Percentiles rank a stretch among this genome's conserved stretches.
These are phyloP conservation scores for Amphicarpaea edgeworthii DNA, from an alignment of 306 rosid species.

Conservation along the genomic window DNA sequence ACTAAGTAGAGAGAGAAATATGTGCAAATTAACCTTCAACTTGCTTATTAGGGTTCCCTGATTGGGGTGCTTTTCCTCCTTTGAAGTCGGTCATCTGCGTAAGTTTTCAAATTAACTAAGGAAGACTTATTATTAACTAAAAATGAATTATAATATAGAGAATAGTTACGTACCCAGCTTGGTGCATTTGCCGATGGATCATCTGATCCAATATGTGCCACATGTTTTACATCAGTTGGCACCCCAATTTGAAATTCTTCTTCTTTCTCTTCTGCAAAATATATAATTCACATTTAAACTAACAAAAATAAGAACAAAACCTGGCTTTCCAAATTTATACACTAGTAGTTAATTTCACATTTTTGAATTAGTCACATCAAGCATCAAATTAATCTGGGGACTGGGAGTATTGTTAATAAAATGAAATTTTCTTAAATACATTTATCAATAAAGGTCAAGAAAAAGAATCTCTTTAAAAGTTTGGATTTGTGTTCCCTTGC, in stretches of 20 bases:
- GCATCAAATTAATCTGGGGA: background rate
- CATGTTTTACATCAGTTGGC: slow-evolving; percentile 81
- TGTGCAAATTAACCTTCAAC: slow-evolving; percentile 64
- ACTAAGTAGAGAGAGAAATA: slow-evolving; percentile 8
- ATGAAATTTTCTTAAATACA: background rate
- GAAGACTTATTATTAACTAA: background rate
- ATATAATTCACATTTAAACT: slow-evolving; percentile 2
- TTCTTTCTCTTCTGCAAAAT: slow-evolving; percentile 77
- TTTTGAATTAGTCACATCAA: background rate
- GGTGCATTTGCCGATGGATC: slow-evolving; percentile 57
- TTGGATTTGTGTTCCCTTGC: slow-evolving; percentile 11
- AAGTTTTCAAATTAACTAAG: slow-evolving; percentile 32
- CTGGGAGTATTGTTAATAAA: background rate
- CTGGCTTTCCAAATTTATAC: no score
- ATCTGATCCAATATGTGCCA: slow-evolving; percentile 64
- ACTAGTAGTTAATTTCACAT: background rate
- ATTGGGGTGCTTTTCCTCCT: slow-evolving; percentile 42
- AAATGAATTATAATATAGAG: background rate
- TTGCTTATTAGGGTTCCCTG: slow-evolving; percentile 30
- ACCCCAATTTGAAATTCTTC: slow-evolving; percentile 79
- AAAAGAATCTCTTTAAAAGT: background rate
- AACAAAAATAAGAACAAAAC: background rate
- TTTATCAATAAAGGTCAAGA: background rate
- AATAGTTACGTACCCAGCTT: slow-evolving; percentile 55
- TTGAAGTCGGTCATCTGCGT: slow-evolving; percentile 71